These are phyloP conservation scores for Filosporella fistucella DNA, from an alignment of 495 filamentous ascomycete species.

Conservation along the genomic window DNA sequence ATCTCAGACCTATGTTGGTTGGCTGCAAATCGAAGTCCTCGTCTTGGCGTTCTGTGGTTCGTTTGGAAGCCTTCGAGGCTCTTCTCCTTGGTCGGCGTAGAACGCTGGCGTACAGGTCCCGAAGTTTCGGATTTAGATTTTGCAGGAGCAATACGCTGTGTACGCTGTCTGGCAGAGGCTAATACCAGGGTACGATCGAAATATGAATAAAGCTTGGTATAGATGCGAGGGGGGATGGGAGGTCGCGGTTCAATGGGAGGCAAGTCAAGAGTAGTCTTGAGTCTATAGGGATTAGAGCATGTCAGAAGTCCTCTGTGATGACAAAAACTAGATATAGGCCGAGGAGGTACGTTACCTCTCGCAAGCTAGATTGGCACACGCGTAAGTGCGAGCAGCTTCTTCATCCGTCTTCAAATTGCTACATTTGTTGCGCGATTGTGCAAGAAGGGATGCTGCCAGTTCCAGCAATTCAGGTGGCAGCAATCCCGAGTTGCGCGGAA, in stretches of 20 bases:
- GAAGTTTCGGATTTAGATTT: constrained; percentile 3
- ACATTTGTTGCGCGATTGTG: constrained; percentile 79
- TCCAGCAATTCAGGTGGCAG: constrained; percentile 72
- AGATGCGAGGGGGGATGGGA: constrained; percentile 76
- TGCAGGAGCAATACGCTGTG: not conserved
- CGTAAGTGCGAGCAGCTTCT: constrained; percentile 81
- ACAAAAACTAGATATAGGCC: too few relatives aligned
- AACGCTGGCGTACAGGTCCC: constrained; percentile 6
- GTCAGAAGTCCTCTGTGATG: not conserved
- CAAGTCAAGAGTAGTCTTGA: constrained; percentile 79
- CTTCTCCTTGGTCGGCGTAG: constrained; percentile 19
- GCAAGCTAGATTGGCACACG: constrained; percentile 89
- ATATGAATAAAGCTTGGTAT: constrained; percentile 78
- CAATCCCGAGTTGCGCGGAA: constrained; percentile 71
- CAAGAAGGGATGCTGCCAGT: constrained; percentile 73
- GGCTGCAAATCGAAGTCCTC: constrained; percentile 28
- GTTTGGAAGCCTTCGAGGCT: constrained; percentile 30
- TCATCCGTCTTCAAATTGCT: constrained; percentile 79
- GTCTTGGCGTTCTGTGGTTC: constrained; percentile 39
- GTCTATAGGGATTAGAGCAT: constrained; percentile 37
- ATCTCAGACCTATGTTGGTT: constrained; percentile 5
- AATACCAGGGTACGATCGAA: constrained; percentile 65
- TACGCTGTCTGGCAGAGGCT: constrained; percentile 10
- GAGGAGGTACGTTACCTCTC: constrained; percentile 54
- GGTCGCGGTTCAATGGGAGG: constrained; percentile 76